A percentile compares a stretch with the other conserved stretches of the same genome.
Conservation (phyloP, 2,329 filamentous ascomycete species). For the Onygenales sp. region DNA sequence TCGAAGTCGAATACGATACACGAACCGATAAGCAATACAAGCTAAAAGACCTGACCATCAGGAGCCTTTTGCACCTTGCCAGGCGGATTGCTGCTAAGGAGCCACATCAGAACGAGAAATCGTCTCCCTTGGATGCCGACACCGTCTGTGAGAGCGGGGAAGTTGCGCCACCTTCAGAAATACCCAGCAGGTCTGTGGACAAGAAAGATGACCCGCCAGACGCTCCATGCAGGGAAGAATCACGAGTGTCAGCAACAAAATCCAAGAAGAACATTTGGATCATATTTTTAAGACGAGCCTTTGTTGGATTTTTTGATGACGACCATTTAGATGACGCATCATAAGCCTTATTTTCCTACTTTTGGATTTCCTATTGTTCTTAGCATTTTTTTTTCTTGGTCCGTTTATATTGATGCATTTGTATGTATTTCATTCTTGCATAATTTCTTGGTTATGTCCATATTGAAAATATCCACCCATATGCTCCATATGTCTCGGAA, state of each 20-base stretch:
- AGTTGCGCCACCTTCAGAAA: not conserved
- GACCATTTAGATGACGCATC: constrained; percentile 3
- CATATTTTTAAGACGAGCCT: constrained; percentile 12
- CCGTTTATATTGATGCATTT: too few relatives aligned
- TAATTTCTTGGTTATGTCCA: too few relatives aligned
- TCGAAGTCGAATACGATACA: constrained; percentile 77
- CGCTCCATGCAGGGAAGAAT: not conserved
- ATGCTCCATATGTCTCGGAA: too few relatives aligned
- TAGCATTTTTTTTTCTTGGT: not conserved
- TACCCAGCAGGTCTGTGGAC: not conserved
- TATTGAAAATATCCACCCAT: too few relatives aligned
- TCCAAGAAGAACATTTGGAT: constrained; percentile 10
- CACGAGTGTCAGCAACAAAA: not conserved
- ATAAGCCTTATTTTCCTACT: not conserved
- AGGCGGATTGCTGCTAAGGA: constrained; percentile 63
- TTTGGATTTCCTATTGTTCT: not conserved
- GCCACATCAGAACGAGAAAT: not conserved
- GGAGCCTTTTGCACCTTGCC: constrained; percentile 70
- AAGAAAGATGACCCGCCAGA: not conserved
- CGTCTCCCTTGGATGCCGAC: not conserved
- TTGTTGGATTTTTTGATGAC: constrained; percentile 10
- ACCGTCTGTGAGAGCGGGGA: not conserved
- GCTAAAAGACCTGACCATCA: constrained; percentile 73
- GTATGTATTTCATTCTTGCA: too few relatives aligned
- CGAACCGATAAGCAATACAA: constrained; percentile 65